Evolutionary conservation across 2,329 filamentous ascomycete genomes (phyloP).

Genomic region (Hypoxylon sp.): DNA sequence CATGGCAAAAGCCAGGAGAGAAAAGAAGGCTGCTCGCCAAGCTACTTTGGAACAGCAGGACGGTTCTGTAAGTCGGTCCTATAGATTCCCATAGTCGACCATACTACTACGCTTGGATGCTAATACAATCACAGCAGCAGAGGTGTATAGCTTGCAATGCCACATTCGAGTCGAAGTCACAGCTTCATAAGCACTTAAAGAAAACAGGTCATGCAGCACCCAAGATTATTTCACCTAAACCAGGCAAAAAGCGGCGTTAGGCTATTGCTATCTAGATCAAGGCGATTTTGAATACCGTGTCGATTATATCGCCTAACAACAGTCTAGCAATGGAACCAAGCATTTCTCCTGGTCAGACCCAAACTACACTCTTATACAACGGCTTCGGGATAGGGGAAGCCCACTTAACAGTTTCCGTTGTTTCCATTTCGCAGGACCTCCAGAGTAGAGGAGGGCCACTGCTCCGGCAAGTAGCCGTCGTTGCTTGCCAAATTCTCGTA

Average conservation of each 20-base stretch:
- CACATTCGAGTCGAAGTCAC: conserved; percentile 73
- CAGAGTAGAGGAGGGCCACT: conserved; percentile 8
- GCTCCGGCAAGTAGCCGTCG: neutral
- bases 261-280: conserved; percentile 13
- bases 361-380: neutral
- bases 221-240: conserved; percentile 49
- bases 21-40: conserved; percentile 63
- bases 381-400: neutral
- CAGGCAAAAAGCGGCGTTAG: conserved; percentile 58
- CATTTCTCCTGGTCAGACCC: conserved; percentile 5
- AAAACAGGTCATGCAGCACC: conserved; percentile 75
- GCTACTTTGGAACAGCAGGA: conserved; percentile 55
- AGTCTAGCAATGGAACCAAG: conserved; percentile 10
- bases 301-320: conserved; percentile 13
- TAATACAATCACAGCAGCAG: conserved; percentile 52
- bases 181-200: conserved; percentile 81
- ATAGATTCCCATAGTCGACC: neutral
- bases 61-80: conserved; percentile 55
- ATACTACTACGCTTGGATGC: neutral
- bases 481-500: conserved; percentile 40
- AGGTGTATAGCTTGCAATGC: conserved; percentile 63
- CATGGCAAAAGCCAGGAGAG: conserved; percentile 67
- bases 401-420: neutral
- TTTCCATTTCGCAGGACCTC: neutral
- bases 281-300: conserved; percentile 9